Percentiles rank a stretch among this genome's conserved stretches.
These are phyloP conservation scores for Adansonia gregorii DNA, from an alignment of 441 rosid species.

Conservation along the genomic window DNA sequence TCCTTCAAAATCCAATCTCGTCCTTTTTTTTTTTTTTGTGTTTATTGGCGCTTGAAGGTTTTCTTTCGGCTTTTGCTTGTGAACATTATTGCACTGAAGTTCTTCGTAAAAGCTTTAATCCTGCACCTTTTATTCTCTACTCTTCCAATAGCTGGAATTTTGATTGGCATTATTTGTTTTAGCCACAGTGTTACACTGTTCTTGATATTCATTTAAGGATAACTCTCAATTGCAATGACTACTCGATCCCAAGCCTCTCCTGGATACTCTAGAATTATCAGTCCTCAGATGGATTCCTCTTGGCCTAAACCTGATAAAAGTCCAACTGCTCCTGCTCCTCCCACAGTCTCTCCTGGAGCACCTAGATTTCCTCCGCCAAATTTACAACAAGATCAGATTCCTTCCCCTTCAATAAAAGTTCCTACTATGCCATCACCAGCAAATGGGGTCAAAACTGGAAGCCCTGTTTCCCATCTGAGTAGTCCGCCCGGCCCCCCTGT, in stretches of 20 bases:
- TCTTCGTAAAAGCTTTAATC: constrained; percentile 15
- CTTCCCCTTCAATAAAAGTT: constrained; percentile 57
- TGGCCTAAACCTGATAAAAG: constrained; percentile 48
- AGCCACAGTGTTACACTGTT: not conserved
- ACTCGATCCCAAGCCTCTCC: constrained; percentile 52
- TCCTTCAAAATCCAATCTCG: constrained; percentile 31
- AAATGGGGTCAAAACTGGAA: constrained; percentile 66
- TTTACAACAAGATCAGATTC: constrained; percentile 62
- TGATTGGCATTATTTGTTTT: constrained; percentile 14
- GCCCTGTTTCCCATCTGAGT: constrained; percentile 76
- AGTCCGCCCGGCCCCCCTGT: constrained; percentile 97
- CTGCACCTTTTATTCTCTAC: not conserved
- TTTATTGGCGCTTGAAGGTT: constrained; percentile 35
- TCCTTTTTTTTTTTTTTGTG: not conserved
- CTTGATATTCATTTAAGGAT: constrained; percentile 20
- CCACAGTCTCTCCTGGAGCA: constrained; percentile 50
- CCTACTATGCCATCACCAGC: constrained; percentile 61
- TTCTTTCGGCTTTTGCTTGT: constrained; percentile 28
- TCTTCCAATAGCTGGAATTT: constrained; percentile 17
- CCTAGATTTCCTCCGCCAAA: constrained; percentile 70
- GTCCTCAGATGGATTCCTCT: constrained; percentile 51
- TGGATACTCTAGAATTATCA: constrained; percentile 46
- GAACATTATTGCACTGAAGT: constrained; percentile 25
- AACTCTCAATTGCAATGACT: constrained; percentile 51
- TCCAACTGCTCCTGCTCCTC: constrained; percentile 52